phyloP scores from a whole-genome alignment of 2,329 filamentous ascomycete genomes.

The Colletotrichum ledebouriae region DNA sequence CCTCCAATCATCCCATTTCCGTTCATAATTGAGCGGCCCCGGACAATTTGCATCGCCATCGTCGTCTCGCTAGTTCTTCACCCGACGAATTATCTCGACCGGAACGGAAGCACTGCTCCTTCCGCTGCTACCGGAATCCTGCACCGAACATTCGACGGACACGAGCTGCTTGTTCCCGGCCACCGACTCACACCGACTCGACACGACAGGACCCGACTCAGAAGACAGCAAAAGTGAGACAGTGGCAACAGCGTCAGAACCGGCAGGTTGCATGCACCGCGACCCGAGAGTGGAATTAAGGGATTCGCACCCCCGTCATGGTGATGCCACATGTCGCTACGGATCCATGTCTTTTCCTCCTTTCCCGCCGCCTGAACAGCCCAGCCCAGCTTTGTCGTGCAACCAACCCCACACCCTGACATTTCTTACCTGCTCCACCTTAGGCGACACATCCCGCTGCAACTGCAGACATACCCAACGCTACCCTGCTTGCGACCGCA shows the following conservation, averaged over 20 bases:
- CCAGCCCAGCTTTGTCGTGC: not conserved
- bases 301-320: slow-evolving; percentile 38
- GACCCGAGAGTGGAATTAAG: slow-evolving; percentile 33
- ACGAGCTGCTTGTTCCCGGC: slow-evolving; percentile 13
- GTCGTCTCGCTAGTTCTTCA: slow-evolving; percentile 23
- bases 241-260: slow-evolving; percentile 13
- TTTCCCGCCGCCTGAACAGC: not conserved
- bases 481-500: slow-evolving; percentile 22
- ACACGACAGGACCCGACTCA: not conserved
- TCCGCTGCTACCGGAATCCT: slow-evolving; percentile 7
- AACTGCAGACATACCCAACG: slow-evolving; percentile 33
- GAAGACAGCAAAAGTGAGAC: not conserved
- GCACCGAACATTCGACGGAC: slow-evolving; percentile 12
- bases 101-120: slow-evolving; percentile 1
- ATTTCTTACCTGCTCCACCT: not conserved
- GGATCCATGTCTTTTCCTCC: slow-evolving; percentile 34
- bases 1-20: not conserved
- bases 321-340: slow-evolving; percentile 40
- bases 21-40: not conserved
- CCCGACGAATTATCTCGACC: slow-evolving; percentile 32
- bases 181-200: slow-evolving; percentile 8
- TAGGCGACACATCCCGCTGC: not conserved
- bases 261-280: slow-evolving; percentile 24
- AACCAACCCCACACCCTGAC: not conserved
- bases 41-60: slow-evolving; percentile 17